Conservation (phyloP, 2,329 filamentous ascomycete species). For the Aureobasidium leucospermi region DNA sequence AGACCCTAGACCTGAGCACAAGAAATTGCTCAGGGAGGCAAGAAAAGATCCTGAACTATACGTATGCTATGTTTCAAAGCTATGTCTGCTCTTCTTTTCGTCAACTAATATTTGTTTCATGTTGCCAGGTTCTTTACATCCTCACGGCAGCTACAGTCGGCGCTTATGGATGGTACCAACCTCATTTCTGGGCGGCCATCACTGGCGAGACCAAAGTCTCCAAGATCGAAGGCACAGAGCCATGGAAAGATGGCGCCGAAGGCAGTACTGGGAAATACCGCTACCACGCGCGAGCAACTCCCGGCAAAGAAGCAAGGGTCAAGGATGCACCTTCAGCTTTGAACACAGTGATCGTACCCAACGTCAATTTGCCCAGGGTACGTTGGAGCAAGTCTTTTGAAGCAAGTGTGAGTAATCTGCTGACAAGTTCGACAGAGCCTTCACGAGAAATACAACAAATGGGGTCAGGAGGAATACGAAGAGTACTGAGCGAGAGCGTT, state of each 20-base stretch:
- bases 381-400: slow-evolving; percentile 22
- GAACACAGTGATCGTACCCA: slow-evolving; percentile 88
- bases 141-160: background rate
- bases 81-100: background rate
- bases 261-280: slow-evolving; percentile 50
- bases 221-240: slow-evolving; percentile 52
- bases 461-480: slow-evolving; percentile 87
- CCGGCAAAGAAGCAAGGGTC: slow-evolving; percentile 58
- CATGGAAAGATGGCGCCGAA: slow-evolving; percentile 67
- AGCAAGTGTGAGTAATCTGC: background rate
- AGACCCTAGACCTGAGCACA: background rate
- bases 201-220: background rate
- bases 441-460: slow-evolving; percentile 99
- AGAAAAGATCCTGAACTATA: slow-evolving; percentile 1
- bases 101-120: background rate
- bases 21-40: background rate
- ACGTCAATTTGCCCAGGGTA: slow-evolving; percentile 87
- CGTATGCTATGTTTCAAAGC: background rate
- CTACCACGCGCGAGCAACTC: slow-evolving; percentile 71
- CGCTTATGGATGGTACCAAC: background rate
- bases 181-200: background rate
- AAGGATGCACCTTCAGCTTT: slow-evolving; percentile 82
- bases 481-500: background rate
- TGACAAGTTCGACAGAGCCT: slow-evolving; percentile 53
- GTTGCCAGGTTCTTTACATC: background rate